Evolutionary conservation across 768 basidiomycete species (phyloP), one percentile per base, ranked within the genome.

Genomic region (Boletellus ananas): DNA sequence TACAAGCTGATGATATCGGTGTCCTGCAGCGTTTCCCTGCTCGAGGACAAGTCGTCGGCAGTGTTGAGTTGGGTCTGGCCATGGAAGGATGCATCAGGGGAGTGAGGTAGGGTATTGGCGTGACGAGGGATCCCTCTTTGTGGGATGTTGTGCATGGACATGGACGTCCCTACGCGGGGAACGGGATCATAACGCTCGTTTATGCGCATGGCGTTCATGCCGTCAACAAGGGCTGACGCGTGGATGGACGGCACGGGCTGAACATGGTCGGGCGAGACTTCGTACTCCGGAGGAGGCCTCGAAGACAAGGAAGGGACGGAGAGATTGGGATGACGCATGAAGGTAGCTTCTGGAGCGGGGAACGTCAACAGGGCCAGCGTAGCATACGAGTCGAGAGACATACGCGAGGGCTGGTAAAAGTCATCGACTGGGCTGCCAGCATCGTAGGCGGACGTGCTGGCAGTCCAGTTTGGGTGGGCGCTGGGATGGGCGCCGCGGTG

Each of bases 121-220:
- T 74, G 70, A 44, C 73, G 70, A 43, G 72, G 73, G 46, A 65
- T 67, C 43, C 59, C 59, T 53, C 58, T 64, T 49, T 61, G 56
- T 18, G 60, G 45, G 35, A 64, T 58, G 49, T 67, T 63, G 43
- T 72, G 74, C 58, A 71, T 65, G 14, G 82, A 80, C 75, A 83
- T 77, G 29, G 83, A 79, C 17, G 83, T 83, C 16, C 76, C 76
- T 5, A 77, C 73, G 25, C 82, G 76, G 49, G 75, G 73, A 13
- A 83, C 65, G 39, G 79, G 77, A 53, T 84, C 83, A 33, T 60
- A 41, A 33, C 54, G 70, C 38, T 81, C 80, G 45, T 65, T 67
- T 50, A 88, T 66, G 43, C 69, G 75, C 64, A 90, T 70, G 36
- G 76, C 68, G 39, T 75, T 74, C 65, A 88, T 81, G 37, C 73